phyloP scores from a whole-genome alignment of 148 eudicot species.

The Rhododendron ovatum region DNA sequence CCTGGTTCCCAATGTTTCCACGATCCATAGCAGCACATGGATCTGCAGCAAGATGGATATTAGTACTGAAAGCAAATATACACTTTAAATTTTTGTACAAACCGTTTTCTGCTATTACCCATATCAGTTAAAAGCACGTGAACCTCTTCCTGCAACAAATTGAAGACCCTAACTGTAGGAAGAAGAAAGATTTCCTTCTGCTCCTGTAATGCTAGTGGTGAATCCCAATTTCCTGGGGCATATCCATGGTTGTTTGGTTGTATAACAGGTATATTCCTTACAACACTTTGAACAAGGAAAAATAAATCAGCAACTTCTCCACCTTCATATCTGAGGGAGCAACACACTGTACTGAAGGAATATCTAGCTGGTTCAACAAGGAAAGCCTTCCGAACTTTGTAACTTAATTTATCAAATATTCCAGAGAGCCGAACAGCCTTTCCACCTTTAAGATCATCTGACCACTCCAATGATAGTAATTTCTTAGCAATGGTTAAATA shows the following conservation, averaged over 20 bases:
- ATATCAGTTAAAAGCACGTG: slow-evolving; percentile 66
- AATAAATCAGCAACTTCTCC: slow-evolving; percentile 44
- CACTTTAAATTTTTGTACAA: background rate
- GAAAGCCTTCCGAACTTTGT: slow-evolving; percentile 77
- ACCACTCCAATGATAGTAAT: slow-evolving; percentile 64
- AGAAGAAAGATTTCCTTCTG: slow-evolving; percentile 90
- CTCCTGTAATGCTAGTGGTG: slow-evolving; percentile 61
- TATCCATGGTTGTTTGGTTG: slow-evolving; percentile 47
- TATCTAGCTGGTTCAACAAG: slow-evolving; percentile 45
- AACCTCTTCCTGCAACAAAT: slow-evolving; percentile 71
- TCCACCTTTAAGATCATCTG: slow-evolving; percentile 76
- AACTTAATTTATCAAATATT: slow-evolving; percentile 76
- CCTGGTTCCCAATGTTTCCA: slow-evolving; percentile 51
- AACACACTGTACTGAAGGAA: slow-evolving; percentile 62
- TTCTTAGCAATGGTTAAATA: slow-evolving; percentile 19
- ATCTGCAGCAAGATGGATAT: slow-evolving; percentile 43
- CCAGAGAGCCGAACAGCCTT: slow-evolving; percentile 83
- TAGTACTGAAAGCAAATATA: slow-evolving; percentile 6
- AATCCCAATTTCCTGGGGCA: slow-evolving; percentile 36
- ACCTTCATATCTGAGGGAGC: slow-evolving; percentile 58
- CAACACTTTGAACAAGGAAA: slow-evolving; percentile 75
- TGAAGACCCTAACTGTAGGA: slow-evolving; percentile 75
- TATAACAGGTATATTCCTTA: slow-evolving; percentile 64
- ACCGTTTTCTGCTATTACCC: slow-evolving; percentile 40
- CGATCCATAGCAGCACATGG: slow-evolving; percentile 24